phyloP scores from a whole-genome alignment of 805 yeast species.

The Nakazawaea populi region DNA sequence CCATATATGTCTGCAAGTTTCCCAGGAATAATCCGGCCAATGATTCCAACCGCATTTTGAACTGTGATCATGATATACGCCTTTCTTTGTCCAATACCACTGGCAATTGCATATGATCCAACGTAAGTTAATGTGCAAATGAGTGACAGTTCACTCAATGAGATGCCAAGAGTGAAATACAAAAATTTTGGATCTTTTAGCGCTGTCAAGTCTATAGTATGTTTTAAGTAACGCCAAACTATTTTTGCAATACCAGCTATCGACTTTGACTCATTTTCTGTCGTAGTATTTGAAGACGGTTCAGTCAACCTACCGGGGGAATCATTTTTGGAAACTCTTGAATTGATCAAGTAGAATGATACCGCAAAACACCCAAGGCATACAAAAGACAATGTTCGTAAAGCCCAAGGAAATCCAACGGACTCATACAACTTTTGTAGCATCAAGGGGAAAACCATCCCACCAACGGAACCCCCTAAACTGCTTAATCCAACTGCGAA shows the following conservation, averaged over 20 bases:
- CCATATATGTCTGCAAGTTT: constrained; percentile 39
- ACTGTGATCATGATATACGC: constrained; percentile 39
- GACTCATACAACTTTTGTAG: constrained; percentile 31
- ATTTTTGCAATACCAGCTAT: neutral
- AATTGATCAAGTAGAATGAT: constrained; percentile 29
- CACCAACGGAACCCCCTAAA: constrained; percentile 48
- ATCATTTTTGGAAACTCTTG: constrained; percentile 17
- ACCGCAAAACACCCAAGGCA: constrained; percentile 27
- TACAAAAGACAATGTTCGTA: constrained; percentile 42
- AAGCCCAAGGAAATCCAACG: constrained; percentile 50
- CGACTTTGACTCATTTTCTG: no score
- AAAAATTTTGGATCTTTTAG: constrained; percentile 38
- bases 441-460: constrained; percentile 41
- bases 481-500: constrained; percentile 41
- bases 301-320: no score
- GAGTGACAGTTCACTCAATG: constrained; percentile 46
- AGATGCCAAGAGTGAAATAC: constrained; percentile 33
- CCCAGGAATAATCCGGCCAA: constrained; percentile 42
- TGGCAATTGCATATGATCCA: constrained; percentile 49
- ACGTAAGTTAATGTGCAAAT: constrained; percentile 48
- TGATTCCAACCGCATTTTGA: constrained; percentile 35
- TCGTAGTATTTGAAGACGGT: no score
- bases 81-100: constrained; percentile 36
- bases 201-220: constrained; percentile 31
- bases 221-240: constrained; percentile 13